These are phyloP conservation scores for Saururus chinensis DNA, from an alignment of 164 flowering plant genomes.

Conservation along the genomic window DNA sequence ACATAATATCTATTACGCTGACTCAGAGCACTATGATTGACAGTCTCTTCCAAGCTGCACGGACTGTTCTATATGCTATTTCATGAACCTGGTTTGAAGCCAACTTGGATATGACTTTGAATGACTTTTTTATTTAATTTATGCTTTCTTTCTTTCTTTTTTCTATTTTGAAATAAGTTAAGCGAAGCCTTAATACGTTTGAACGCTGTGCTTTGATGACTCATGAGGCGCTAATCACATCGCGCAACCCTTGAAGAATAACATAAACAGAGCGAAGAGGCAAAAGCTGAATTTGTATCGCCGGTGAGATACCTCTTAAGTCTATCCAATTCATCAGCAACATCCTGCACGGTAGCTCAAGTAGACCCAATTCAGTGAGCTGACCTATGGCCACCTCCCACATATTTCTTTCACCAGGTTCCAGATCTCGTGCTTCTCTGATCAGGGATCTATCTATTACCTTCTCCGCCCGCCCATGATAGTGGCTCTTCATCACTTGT, in stretches of 20 bases:
- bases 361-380: slow-evolving; percentile 22
- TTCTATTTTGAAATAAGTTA: no score
- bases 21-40: no score
- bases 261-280: slow-evolving; percentile 17
- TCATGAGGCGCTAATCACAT: background rate
- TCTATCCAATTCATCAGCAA: slow-evolving; percentile 25
- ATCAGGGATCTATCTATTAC: slow-evolving; percentile 26
- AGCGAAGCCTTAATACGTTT: no score
- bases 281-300: slow-evolving; percentile 17
- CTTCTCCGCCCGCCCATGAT: slow-evolving; percentile 15
- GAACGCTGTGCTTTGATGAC: no score
- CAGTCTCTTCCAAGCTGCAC: no score
- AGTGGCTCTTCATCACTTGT: slow-evolving; percentile 22
- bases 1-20: no score
- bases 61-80: no score
- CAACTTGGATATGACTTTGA: no score
- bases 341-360: slow-evolving; percentile 23
- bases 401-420: slow-evolving; percentile 15
- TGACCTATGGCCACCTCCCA: slow-evolving; percentile 18
- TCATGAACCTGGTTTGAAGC: no score
- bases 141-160: no score
- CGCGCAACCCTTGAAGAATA: background rate
- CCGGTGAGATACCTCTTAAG: slow-evolving; percentile 24
- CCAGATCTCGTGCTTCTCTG: slow-evolving; percentile 6
- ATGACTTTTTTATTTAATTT: no score